Conservation (phyloP, 2,329 filamentous ascomycete genomes). For the Colletotrichum noveboracense region DNA sequence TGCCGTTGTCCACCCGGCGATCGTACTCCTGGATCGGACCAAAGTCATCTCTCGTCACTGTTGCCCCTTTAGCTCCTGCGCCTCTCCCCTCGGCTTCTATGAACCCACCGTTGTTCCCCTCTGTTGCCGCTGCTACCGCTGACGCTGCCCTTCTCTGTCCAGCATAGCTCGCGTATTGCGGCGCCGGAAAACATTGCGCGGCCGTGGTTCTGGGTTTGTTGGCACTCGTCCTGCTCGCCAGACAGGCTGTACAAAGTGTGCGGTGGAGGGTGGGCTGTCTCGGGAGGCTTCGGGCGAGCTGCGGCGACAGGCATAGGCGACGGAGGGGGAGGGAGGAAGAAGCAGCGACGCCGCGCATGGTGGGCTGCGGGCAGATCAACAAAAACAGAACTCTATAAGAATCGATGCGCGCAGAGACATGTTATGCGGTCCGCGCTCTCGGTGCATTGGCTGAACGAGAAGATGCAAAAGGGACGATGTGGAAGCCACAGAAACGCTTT, state of each 20-base stretch:
- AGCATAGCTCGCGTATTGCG: background rate
- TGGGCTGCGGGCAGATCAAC: background rate
- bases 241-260: background rate
- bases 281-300: background rate
- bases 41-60: conserved; percentile 34
- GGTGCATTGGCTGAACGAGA: background rate
- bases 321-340: conserved; percentile 3
- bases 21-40: conserved; percentile 93
- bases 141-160: conserved; percentile 14
- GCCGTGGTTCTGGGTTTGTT: background rate
- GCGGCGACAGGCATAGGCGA: background rate
- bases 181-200: background rate
- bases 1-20: conserved; percentile 73
- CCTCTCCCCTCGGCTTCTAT: background rate
- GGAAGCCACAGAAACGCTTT: background rate
- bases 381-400: background rate
- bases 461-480: background rate
- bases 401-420: conserved; percentile 6
- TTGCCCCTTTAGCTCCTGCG: background rate
- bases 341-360: conserved; percentile 7
- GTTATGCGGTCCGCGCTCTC: conserved; percentile 13
- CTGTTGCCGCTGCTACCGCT: conserved; percentile 11
- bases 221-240: background rate
- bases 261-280: background rate
- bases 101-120: conserved; percentile 4